These are phyloP conservation scores for Aspergillus bridgeri DNA, from an alignment of 495 filamentous ascomycete species.

Conservation along the genomic window DNA sequence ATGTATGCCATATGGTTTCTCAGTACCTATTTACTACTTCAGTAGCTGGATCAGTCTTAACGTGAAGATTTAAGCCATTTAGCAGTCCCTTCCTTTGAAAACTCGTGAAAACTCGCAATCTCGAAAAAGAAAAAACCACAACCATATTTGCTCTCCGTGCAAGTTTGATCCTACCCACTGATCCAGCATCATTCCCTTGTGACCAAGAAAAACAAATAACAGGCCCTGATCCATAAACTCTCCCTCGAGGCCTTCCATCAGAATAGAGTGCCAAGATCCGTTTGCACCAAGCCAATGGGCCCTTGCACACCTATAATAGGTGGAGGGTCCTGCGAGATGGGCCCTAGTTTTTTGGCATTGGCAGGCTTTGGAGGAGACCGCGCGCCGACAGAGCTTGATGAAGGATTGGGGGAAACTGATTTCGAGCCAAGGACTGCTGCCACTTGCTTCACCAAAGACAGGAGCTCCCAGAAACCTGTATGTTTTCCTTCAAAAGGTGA, in stretches of 20 bases:
- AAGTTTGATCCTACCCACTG: no score
- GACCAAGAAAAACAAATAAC: no score
- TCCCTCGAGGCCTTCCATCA: conserved; percentile 12
- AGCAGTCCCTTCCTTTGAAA: no score
- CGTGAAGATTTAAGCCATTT: neutral
- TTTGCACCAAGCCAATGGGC: conserved; percentile 21
- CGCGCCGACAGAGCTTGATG: neutral
- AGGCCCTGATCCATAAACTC: no score
- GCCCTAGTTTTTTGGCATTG: neutral
- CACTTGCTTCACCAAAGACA: conserved; percentile 29
- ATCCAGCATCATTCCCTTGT: no score
- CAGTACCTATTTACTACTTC: no score
- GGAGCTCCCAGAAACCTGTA: conserved; percentile 32
- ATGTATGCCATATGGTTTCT: neutral
- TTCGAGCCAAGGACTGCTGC: conserved; percentile 26
- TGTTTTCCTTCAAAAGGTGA: conserved; percentile 9
- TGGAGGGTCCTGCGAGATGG: neutral
- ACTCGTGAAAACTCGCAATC: no score
- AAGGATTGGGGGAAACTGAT: neutral
- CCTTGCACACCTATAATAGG: conserved; percentile 2
- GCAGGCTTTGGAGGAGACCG: neutral
- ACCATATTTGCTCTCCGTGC: no score
- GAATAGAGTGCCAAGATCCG: conserved; percentile 36
- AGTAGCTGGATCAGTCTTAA: no score
- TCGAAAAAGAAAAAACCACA: no score